Evolutionary conservation across 352 stramenopile genomes (phyloP).

Genomic region (Phytophthora crassamura): DNA sequence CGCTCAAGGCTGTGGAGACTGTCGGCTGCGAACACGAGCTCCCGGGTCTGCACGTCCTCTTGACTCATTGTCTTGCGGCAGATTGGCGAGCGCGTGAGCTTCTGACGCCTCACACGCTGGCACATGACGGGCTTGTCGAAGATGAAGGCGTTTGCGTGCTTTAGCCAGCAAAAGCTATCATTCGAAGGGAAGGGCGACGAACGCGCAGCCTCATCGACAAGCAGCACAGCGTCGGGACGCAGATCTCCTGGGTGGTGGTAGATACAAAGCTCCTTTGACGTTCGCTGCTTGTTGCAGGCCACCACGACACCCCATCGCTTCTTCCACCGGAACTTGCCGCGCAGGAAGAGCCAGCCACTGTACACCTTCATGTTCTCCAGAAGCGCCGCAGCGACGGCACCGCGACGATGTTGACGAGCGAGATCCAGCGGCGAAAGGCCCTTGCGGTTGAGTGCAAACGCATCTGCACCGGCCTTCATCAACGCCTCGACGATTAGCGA

Average conservation of each 20-base stretch:
- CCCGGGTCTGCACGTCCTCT: constrained; percentile 40
- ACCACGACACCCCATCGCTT: constrained; percentile 66
- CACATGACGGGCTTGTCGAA: constrained; percentile 50
- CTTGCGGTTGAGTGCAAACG: constrained; percentile 62
- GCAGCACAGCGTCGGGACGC: constrained; percentile 38
- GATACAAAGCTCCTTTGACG: constrained; percentile 59
- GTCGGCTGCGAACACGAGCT: constrained; percentile 51
- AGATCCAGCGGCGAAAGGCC: constrained; percentile 67
- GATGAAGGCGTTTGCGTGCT: constrained; percentile 48
- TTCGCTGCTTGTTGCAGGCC: constrained; percentile 55
- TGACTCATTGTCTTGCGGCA: constrained; percentile 54
- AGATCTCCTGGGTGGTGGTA: constrained; percentile 44
- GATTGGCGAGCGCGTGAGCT: constrained; percentile 49
- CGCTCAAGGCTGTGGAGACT: constrained; percentile 34
- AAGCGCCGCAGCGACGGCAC: constrained; percentile 44
- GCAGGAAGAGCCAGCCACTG: constrained; percentile 61
- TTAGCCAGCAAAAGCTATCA: constrained; percentile 44
- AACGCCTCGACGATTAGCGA: constrained; percentile 55
- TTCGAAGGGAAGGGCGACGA: constrained; percentile 31
- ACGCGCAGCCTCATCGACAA: constrained; percentile 42
- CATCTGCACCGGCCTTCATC: constrained; percentile 52
- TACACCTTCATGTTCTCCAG: constrained; percentile 59
- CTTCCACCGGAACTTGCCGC: constrained; percentile 63
- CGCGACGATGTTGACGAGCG: constrained; percentile 51
- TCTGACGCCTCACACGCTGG: constrained; percentile 41